Evolutionary conservation across 176 grass and related monocot species (phyloP).

Genomic region (Phyllostachys edulis): DNA sequence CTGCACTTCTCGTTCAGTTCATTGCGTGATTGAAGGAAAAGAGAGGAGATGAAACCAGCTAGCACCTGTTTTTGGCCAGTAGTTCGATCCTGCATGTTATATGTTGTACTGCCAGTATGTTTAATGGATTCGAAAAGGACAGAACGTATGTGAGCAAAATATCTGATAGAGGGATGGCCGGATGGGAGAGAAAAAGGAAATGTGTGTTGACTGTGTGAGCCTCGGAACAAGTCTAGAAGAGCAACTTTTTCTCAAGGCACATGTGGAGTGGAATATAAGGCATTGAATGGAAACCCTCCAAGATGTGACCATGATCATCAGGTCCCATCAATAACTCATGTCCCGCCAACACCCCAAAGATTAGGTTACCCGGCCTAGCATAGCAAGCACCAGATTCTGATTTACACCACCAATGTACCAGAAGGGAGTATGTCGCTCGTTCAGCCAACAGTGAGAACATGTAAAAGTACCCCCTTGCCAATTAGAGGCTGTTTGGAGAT

Average conservation of each 20-base stretch:
- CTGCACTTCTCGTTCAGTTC: background rate
- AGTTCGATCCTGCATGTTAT: conserved; percentile 29
- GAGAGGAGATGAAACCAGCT: background rate
- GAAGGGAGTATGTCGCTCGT: conserved; percentile 22
- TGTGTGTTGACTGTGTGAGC: background rate
- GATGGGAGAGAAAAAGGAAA: background rate
- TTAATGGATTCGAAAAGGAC: background rate
- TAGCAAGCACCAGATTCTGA: background rate
- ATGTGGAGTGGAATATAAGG: conserved; percentile 31
- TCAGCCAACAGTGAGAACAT: conserved; percentile 29
- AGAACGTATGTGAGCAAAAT: background rate
- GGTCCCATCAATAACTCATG: conserved; percentile 32
- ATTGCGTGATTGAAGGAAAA: background rate
- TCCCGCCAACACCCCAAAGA: background rate
- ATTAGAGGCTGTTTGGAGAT: background rate
- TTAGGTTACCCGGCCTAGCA: background rate
- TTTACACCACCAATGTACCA: background rate
- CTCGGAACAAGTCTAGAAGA: conserved; percentile 4
- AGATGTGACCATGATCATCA: conserved; percentile 19
- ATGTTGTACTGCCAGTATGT: background rate
- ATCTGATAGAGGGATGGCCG: conserved; percentile 29
- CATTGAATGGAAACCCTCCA: conserved; percentile 31
- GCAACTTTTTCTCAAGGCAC: background rate
- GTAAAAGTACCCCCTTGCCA: conserved; percentile 21
- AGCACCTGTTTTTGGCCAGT: background rate